A percentile compares a stretch with the other conserved stretches of the same genome.
Conservation (phyloP, 2,329 filamentous ascomycete species). For the Phaeosphaeriaceae sp. region DNA sequence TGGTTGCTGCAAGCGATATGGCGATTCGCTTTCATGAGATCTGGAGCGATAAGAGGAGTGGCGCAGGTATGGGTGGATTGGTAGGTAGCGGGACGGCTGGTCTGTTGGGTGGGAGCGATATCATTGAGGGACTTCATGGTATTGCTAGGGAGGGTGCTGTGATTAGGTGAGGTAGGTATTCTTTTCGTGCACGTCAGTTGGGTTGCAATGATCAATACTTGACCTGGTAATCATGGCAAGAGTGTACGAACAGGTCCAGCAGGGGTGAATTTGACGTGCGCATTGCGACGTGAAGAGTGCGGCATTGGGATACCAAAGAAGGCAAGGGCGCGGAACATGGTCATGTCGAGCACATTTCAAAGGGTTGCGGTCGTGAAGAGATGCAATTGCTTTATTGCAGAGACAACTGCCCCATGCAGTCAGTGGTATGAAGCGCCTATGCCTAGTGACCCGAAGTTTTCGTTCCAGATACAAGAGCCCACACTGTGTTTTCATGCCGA, state of each 20-base stretch:
- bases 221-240: not conserved
- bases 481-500: slow-evolving; percentile 45
- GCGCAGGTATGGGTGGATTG: slow-evolving; percentile 61
- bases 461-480: slow-evolving; percentile 40
- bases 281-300: too few species aligned
- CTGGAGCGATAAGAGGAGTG: slow-evolving; percentile 68
- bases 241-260: not conserved
- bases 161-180: slow-evolving; percentile 44
- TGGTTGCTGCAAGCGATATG: slow-evolving; percentile 90
- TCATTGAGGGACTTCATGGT: slow-evolving; percentile 81
- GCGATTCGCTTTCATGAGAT: slow-evolving; percentile 96
- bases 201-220: not conserved
- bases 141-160: slow-evolving; percentile 70
- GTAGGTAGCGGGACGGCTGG: slow-evolving; percentile 37
- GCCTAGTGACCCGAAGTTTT: slow-evolving; percentile 43
- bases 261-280: too few species aligned
- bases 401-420: slow-evolving; percentile 46
- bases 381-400: slow-evolving; percentile 47
- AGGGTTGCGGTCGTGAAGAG: slow-evolving; percentile 34
- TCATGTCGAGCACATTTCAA: slow-evolving; percentile 59
- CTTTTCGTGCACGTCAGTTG: slow-evolving; percentile 52
- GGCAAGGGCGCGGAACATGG: not conserved
- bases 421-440: slow-evolving; percentile 45
- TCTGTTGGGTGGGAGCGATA: slow-evolving; percentile 80
- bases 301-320: not conserved